phyloP scores from a whole-genome alignment of 2,329 filamentous ascomycete genomes.

The Ramichloridium luteum region DNA sequence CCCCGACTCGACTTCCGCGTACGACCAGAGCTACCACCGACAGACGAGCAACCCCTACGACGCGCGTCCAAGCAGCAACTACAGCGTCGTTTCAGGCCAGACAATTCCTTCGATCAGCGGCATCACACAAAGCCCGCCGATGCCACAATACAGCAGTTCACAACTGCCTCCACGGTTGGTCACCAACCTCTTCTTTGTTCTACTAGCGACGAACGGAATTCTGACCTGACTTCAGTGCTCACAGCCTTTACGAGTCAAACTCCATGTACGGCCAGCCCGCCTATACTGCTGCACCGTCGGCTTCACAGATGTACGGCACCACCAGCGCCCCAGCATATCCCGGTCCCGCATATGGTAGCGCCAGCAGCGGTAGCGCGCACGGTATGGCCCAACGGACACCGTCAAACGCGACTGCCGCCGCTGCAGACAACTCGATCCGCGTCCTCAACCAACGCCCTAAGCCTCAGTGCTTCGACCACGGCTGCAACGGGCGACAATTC shows the following conservation, averaged over 20 bases:
- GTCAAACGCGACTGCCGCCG: too few relatives aligned
- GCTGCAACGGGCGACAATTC: constrained; percentile 89
- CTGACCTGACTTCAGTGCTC: constrained; percentile 22
- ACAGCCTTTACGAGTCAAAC: constrained; percentile 20
- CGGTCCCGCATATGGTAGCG: background rate
- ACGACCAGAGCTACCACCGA: constrained; percentile 17
- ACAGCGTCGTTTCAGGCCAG: constrained; percentile 18
- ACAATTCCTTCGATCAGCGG: constrained; percentile 24
- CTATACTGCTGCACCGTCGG: constrained; percentile 14
- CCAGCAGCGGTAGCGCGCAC: constrained; percentile 2
- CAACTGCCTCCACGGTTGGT: background rate
- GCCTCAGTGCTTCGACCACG: constrained; percentile 93
- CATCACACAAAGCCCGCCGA: constrained; percentile 22
- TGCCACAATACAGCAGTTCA: constrained; percentile 16
- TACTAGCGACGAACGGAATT: too few relatives aligned
- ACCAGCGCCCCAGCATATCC: constrained; percentile 6
- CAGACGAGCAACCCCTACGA: constrained; percentile 20
- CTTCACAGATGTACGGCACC: constrained; percentile 16
- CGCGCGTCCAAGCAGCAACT: constrained; percentile 11
- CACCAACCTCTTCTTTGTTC: too few relatives aligned
- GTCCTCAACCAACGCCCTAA: constrained; percentile 48
- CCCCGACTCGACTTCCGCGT: constrained; percentile 16
- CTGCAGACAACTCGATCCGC: constrained; percentile 22
- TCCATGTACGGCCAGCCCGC: constrained; percentile 20
- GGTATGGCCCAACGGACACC: background rate